Conservation (phyloP, 208 protist genomes). For the Blechomonas ayalai region DNA sequence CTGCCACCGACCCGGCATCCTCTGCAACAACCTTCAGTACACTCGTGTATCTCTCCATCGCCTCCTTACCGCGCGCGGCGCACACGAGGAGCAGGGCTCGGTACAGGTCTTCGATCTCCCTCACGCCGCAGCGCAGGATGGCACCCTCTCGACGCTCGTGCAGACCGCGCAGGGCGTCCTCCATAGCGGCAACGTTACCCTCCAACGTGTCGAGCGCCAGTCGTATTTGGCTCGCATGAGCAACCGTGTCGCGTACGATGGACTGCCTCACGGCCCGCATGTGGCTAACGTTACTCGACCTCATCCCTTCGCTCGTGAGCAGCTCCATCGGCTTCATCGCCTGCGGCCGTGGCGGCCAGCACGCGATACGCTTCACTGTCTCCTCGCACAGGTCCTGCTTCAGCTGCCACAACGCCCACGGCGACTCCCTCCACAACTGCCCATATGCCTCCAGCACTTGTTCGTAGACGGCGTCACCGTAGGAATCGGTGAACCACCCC, state of each 20-base stretch:
- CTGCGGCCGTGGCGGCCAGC: constrained; percentile 5
- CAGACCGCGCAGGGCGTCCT: neutral
- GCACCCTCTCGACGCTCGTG: too few relatives aligned
- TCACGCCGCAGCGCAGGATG: too few relatives aligned
- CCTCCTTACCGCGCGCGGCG: too few relatives aligned
- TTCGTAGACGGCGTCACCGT: constrained; percentile 7
- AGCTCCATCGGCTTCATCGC: constrained; percentile 6
- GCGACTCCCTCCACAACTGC: constrained; percentile 12
- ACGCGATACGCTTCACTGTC: too few relatives aligned
- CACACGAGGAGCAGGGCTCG: too few relatives aligned
- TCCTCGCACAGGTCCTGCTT: constrained; percentile 4
- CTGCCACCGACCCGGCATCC: too few relatives aligned
- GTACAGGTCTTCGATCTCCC: too few relatives aligned
- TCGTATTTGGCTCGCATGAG: too few relatives aligned
- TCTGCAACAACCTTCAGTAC: too few relatives aligned
- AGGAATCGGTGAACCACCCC: constrained; percentile 34
- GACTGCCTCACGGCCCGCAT: neutral
- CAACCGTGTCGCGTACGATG: too few relatives aligned
- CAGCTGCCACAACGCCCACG: constrained; percentile 9
- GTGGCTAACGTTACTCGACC: neutral
- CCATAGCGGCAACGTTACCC: neutral
- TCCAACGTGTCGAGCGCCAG: neutral
- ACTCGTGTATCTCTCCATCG: too few relatives aligned
- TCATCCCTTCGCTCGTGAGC: constrained; percentile 2
- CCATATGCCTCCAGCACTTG: constrained; percentile 11